phyloP scores from a whole-genome alignment of 176 grass and related monocot species.

The Carex pumila region DNA sequence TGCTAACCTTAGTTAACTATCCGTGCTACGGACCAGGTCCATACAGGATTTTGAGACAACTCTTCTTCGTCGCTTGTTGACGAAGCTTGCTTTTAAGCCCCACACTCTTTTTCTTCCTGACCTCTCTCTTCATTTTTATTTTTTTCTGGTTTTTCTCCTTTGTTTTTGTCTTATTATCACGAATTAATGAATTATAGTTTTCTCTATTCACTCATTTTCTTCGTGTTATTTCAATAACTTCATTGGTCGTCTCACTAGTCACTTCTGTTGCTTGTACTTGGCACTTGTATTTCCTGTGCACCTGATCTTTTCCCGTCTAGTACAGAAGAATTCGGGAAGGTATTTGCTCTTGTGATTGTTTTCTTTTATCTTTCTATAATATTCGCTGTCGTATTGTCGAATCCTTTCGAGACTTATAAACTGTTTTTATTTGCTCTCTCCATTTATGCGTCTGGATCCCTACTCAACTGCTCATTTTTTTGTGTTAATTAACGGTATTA shows the following conservation, averaged over 20 bases:
- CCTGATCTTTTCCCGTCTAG: neutral
- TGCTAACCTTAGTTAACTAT: neutral
- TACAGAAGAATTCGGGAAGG: neutral
- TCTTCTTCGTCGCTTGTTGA: slow-evolving; percentile 19
- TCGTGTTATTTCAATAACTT: neutral
- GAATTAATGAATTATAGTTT: neutral
- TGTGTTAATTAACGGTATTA: neutral
- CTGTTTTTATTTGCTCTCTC: neutral
- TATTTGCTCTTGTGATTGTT: neutral
- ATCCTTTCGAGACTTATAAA: neutral
- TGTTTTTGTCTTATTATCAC: neutral
- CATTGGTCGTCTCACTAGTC: neutral
- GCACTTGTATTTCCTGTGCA: neutral
- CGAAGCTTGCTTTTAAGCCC: slow-evolving; percentile 35
- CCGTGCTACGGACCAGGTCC: neutral
- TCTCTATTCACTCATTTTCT: neutral
- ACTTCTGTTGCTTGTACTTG: neutral
- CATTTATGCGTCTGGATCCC: neutral
- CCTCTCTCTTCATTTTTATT: neutral
- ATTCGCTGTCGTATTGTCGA: neutral
- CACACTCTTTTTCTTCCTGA: slow-evolving; percentile 13
- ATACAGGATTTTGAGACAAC: neutral
- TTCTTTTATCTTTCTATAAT: neutral
- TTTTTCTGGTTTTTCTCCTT: neutral
- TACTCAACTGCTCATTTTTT: neutral